These are phyloP conservation scores for Pluteus cervinus DNA, from an alignment of 768 basidiomycete species.

Conservation along the genomic window DNA sequence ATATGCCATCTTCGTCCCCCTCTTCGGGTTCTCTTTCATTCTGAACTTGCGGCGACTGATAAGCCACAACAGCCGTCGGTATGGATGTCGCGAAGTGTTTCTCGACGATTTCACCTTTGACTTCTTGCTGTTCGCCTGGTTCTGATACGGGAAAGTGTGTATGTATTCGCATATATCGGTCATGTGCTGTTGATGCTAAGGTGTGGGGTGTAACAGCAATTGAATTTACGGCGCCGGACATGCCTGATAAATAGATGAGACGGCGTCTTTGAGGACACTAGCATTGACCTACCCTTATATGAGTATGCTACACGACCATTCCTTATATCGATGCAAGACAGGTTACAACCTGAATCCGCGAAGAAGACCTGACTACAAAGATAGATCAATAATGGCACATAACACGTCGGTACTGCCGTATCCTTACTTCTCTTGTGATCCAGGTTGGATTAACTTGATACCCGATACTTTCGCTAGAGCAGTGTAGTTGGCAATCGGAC, in stretches of 20 bases:
- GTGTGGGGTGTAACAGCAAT: constrained; percentile 48
- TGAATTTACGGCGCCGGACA: constrained; percentile 66
- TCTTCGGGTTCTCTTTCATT: constrained; percentile 17
- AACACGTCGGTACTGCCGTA: too few species aligned
- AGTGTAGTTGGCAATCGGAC: constrained; percentile 66
- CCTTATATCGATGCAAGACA: constrained; percentile 65
- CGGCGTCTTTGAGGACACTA: not conserved
- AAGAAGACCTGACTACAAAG: constrained; percentile 59
- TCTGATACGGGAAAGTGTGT: constrained; percentile 48
- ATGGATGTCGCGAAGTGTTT: constrained; percentile 58
- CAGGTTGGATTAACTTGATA: constrained; percentile 51
- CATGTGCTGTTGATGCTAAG: constrained; percentile 58
- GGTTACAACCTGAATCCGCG: constrained; percentile 56
- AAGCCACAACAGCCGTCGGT: constrained; percentile 62
- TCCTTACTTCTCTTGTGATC: constrained; percentile 63
- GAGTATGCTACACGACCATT: constrained; percentile 58
- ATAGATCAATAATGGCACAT: constrained; percentile 2
- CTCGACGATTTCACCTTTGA: constrained; percentile 54
- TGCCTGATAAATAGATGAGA: constrained; percentile 32
- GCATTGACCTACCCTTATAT: constrained; percentile 53
- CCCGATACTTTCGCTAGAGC: constrained; percentile 56
- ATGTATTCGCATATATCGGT: constrained; percentile 69
- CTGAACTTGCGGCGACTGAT: constrained; percentile 12
- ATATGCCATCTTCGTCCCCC: constrained; percentile 53
- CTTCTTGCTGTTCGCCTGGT: constrained; percentile 42